Percentiles rank a stretch among this genome's conserved stretches.
Evolutionary conservation across 2,329 filamentous ascomycete species (phyloP).

Genomic region (Epichloe baconii): DNA sequence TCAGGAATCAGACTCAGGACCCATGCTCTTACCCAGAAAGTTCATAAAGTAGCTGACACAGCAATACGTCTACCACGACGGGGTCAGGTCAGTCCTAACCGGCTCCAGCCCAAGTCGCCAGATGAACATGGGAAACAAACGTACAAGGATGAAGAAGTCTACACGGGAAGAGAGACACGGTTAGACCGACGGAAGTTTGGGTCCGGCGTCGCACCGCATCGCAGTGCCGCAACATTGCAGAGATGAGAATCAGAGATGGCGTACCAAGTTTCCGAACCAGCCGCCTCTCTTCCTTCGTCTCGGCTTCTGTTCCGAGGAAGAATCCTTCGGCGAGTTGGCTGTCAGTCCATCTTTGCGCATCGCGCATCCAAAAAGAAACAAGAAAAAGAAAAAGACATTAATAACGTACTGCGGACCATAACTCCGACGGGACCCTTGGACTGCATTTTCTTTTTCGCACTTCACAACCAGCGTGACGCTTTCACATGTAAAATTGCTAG

Average conservation of each 20-base stretch:
- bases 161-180: too few species aligned
- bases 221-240: background rate
- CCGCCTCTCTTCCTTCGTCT: background rate
- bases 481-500: too few species aligned
- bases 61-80: constrained; percentile 34
- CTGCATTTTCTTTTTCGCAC: too few species aligned
- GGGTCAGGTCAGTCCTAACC: too few species aligned
- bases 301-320: background rate
- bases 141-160: constrained; percentile 37
- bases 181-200: too few species aligned
- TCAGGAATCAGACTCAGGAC: constrained; percentile 11
- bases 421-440: too few species aligned
- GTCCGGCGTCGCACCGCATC: background rate
- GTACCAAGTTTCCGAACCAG: background rate
- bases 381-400: too few species aligned
- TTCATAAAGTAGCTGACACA: constrained; percentile 45
- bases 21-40: constrained; percentile 25
- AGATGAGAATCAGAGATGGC: background rate
- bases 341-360: background rate
- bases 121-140: background rate
- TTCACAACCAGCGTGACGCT: too few species aligned
- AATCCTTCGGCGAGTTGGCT: background rate
- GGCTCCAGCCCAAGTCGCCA: too few species aligned
- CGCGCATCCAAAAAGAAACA: background rate
- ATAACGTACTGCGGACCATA: too few species aligned